Conservation (phyloP, 75 land plant genomes). For the Sequoiadendron giganteum region DNA sequence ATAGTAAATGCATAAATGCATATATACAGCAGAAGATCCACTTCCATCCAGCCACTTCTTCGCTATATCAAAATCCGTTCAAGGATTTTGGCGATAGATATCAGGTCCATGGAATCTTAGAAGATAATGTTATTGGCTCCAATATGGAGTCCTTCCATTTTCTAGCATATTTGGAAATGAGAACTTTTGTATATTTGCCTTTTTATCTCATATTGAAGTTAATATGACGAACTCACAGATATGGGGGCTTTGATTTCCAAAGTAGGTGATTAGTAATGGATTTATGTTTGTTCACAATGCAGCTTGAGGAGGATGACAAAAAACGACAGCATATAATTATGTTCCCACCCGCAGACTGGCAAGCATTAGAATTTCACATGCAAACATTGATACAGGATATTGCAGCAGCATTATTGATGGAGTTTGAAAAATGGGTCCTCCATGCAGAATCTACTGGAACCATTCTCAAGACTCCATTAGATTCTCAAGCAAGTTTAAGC, state of each 20-base stretch:
- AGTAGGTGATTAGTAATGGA: not conserved
- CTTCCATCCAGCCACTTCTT: not conserved
- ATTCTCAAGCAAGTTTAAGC: conserved; percentile 91
- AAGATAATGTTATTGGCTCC: not conserved
- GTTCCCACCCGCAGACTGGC: conserved; percentile 80
- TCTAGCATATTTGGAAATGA: not conserved
- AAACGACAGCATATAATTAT: conserved; percentile 55
- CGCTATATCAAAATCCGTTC: not conserved
- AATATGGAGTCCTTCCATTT: not conserved
- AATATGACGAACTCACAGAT: not conserved
- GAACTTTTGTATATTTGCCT: not conserved
- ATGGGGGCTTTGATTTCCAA: not conserved
- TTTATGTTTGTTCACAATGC: conserved; percentile 12
- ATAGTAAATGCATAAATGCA: no score
- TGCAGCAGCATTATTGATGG: conserved; percentile 93
- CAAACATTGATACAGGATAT: conserved; percentile 92
- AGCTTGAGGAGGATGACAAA: conserved; percentile 71
- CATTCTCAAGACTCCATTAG: conserved; percentile 88
- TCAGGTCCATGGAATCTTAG: not conserved
- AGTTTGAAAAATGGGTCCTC: conserved; percentile 95
- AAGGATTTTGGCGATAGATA: not conserved
- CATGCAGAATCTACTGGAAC: conserved; percentile 90
- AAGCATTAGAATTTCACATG: conserved; percentile 79
- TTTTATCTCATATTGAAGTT: conserved; percentile 1
- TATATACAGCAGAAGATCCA: not conserved